Evolutionary conservation across 2,329 filamentous ascomycete species (phyloP), one percentile per base, ranked within the genome.

Genomic region (Canariomyces notabilis): DNA sequence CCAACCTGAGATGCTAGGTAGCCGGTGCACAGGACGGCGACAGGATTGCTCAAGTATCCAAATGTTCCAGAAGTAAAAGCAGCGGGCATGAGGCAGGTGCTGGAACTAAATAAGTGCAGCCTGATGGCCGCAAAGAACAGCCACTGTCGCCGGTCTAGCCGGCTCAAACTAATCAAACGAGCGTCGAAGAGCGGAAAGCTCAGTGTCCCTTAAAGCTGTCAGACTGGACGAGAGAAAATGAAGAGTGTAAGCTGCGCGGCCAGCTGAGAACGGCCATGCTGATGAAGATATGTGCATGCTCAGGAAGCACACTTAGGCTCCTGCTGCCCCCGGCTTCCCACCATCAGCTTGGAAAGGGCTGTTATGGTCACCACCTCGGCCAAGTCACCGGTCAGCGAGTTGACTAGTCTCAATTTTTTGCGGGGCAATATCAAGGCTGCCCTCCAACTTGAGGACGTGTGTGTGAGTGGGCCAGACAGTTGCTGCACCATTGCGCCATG

Each of bases 331-430:
- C 21, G 39, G 35, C 37, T 26, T 36, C 46, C 43, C 49, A 49
- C 47, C 51, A 47, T 46, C 46, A 37, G n/a, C n/a, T 29, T 14
- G 42, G 19, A 29, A 19, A 52, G 44, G 51, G 46, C 46, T 54
- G 47, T 45, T 26, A 21, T 46, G 39, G 44, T 44, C 45, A 48
- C 48, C 37, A 37, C 42, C 46, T 38, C 35, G 33, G 43, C n/a
- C 14, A 54, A 63, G 64, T 66, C 64, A 66, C 60, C 61, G 59
- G 61, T 57, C 51, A 51, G 37, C 51, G 44, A 48, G 53, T 44
- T 50, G 50, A 54, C 42, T 38, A 34, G 48, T 53, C 51, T 52
- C 35, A n/a, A 39, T 42, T 42, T 49, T 46, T 48, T 44, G 49
- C 46, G 52, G 54, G 55, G 53, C 54, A 51, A 49, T 44, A 47